A percentile compares a stretch with the other conserved stretches of the same genome.
These are phyloP conservation scores for Scutellaria baicalensis DNA, from an alignment of 257 asterid species.

Conservation along the genomic window DNA sequence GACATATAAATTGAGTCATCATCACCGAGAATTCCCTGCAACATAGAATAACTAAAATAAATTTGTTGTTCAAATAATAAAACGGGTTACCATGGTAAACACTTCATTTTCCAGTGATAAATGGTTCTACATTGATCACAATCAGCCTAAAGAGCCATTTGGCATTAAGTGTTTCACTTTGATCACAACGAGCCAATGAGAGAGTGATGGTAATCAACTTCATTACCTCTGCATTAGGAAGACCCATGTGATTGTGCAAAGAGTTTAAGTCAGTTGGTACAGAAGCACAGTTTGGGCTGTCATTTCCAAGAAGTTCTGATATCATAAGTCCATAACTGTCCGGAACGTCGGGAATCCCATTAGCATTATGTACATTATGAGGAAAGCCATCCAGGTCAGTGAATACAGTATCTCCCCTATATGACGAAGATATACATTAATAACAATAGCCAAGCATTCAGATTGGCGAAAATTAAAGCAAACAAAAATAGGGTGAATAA, in stretches of 20 bases:
- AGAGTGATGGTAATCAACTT: conserved; percentile 7
- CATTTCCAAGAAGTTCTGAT: conserved; percentile 74
- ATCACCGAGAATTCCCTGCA: conserved; percentile 92
- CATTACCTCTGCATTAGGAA: conserved; percentile 73
- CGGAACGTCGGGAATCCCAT: conserved; percentile 48
- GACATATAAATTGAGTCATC: conserved; percentile 95
- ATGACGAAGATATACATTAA: conserved; percentile 7
- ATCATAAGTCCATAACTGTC: conserved; percentile 91
- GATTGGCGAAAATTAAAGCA: neutral
- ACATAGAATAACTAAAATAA: conserved; percentile 4
- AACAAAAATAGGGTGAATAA: neutral
- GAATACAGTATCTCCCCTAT: conserved; percentile 65
- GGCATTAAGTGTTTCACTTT: neutral
- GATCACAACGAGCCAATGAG: neutral
- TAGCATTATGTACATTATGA: conserved; percentile 44
- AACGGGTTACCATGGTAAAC: neutral
- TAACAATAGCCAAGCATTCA: conserved; percentile 7
- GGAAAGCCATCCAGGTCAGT: conserved; percentile 63
- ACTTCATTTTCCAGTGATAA: neutral
- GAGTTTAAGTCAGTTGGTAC: conserved; percentile 56
- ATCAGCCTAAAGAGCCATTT: neutral
- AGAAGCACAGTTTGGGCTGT: conserved; percentile 60
- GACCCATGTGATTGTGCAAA: conserved; percentile 65
- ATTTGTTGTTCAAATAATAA: neutral
- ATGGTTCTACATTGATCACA: neutral